Evolutionary conservation across 768 basidiomycete genomes (phyloP).

Genomic region (Mrakia blollopis): DNA sequence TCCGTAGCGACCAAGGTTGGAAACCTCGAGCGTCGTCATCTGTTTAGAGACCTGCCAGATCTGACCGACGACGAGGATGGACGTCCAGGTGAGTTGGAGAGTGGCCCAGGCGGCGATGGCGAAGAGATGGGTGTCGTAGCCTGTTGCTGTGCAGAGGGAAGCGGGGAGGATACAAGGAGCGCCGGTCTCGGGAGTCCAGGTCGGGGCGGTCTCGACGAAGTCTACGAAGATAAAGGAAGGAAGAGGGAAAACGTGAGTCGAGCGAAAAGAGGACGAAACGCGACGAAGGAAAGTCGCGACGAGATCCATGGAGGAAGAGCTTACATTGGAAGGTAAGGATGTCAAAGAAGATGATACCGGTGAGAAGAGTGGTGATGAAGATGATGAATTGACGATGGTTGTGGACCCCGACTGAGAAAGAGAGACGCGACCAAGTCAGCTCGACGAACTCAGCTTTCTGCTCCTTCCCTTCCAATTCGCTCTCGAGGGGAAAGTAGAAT

Average conservation of each 20-base stretch:
- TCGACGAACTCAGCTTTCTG: neutral
- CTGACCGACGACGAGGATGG: constrained; percentile 76
- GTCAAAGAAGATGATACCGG: constrained; percentile 74
- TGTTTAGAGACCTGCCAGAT: constrained; percentile 88
- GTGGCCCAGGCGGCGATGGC: constrained; percentile 77
- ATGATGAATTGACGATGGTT: constrained; percentile 95
- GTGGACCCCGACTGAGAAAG: constrained; percentile 66
- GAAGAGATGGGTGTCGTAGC: constrained; percentile 76
- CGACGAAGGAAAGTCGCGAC: neutral
- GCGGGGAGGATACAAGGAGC: constrained; percentile 65
- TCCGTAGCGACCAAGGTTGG: constrained; percentile 89
- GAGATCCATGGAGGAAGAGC: constrained; percentile 40
- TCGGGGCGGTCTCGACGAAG: constrained; percentile 49
- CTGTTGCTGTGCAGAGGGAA: constrained; percentile 63
- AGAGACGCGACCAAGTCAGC: constrained; percentile 14
- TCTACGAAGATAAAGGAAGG: constrained; percentile 46
- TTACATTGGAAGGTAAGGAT: constrained; percentile 76
- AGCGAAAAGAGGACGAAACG: neutral
- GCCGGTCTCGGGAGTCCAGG: constrained; percentile 45
- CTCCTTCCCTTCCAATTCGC: neutral
- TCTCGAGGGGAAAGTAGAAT: constrained; percentile 36
- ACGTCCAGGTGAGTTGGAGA: constrained; percentile 92
- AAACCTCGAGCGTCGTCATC: constrained; percentile 93
- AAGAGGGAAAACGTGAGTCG: neutral
- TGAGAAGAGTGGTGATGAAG: constrained; percentile 81